Evolutionary conservation across 176 grass and related monocot species (phyloP), one percentile per base, ranked within the genome.

Genomic region (Carex parvula): DNA sequence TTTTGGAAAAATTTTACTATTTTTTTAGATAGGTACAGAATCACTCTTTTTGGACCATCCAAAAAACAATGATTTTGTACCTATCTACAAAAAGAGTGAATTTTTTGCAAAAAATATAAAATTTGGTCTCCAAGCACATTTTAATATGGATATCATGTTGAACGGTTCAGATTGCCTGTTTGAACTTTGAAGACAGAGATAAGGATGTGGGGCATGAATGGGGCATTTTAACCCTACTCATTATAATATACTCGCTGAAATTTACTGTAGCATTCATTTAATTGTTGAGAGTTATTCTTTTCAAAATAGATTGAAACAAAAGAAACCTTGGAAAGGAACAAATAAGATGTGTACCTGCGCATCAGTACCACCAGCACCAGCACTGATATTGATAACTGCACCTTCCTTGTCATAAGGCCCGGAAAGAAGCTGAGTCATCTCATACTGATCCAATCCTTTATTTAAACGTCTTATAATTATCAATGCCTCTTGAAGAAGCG

Each of bases 351-450:
- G 75, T 87, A 95, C 95, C 88, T 98, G 95, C 81, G 95, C 92
- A 46, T 98, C 95, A 8, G 95, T 98, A 86, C 95, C 95, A 55
- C 95, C 92, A 87, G 95, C 95, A 63, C 92, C 95, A 80, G 95
- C 95, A 76, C 89, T 90, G 83, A 98, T 98, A 81, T 86, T 95
- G 84, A 98, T 89, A 70, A 95, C 91, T 50, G 91, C 95, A 20
- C 95, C 89, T 92, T 98, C 95, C 83, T 95, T 98, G 80, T 98
- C 95, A 85, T 98, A 98, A 66, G 92, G 95, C 33, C 95, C 95
- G 83, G 95, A 94, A 90, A 98, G 92, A 98, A 98, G 92, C 44
- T 91, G 86, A 41, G 91, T 88, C 86, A 98, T 86, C 85, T 98
- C 95, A 91, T 90, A 95, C 29, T 79, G 90, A 86, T 93, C 92